Evolutionary conservation across 768 basidiomycete species (phyloP).

Genomic region (Chlorophyllum brunneum): DNA sequence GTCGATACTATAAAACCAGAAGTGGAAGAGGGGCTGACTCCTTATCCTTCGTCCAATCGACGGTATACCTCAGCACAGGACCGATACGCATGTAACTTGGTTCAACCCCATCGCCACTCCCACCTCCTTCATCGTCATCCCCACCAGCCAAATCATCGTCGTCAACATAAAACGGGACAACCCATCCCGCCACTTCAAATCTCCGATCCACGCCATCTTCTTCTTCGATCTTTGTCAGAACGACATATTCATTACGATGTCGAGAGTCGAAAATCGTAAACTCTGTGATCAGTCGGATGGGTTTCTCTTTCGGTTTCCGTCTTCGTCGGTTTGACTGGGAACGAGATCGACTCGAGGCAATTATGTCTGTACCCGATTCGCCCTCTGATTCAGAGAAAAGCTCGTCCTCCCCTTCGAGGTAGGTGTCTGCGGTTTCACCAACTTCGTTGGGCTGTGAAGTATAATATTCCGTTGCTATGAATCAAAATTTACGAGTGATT

Average conservation of each 20-base stretch:
- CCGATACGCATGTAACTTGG: conserved; percentile 42
- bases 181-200: conserved; percentile 56
- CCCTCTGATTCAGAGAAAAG: neutral
- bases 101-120: conserved; percentile 44
- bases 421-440: neutral
- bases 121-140: conserved; percentile 56
- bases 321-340: neutral
- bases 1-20: neutral
- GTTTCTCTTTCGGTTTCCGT: conserved; percentile 6
- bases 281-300: conserved; percentile 40
- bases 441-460: neutral
- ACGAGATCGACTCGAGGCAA: neutral
- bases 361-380: neutral
- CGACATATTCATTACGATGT: conserved; percentile 40
- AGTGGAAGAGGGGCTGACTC: conserved; percentile 39
- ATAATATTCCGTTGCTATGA: conserved; percentile 6
- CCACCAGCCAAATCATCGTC: conserved; percentile 47
- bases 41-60: conserved; percentile 46
- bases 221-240: conserved; percentile 43
- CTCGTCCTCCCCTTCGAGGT: conserved; percentile 12
- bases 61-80: conserved; percentile 40
- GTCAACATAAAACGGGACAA: conserved; percentile 35
- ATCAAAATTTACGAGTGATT: neutral
- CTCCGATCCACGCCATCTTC: conserved; percentile 35
- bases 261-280: conserved; percentile 61